Evolutionary conservation across 768 basidiomycete genomes (phyloP).

Genomic region (Russula abietina): DNA sequence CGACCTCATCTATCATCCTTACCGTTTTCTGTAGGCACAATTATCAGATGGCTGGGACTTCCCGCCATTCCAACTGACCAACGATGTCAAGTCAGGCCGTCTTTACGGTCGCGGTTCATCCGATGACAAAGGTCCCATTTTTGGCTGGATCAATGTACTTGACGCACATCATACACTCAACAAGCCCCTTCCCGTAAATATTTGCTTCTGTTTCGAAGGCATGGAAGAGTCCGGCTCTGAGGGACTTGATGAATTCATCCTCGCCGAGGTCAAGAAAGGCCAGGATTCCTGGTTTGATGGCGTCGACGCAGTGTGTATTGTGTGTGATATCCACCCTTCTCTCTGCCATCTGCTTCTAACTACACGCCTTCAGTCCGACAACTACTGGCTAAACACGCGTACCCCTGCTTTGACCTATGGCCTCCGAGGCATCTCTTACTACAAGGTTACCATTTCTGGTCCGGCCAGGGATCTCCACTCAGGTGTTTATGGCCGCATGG

Average conservation of each 20-base stretch:
- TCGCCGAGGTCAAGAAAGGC: constrained; percentile 61
- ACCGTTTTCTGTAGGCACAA: constrained; percentile 31
- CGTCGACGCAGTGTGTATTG: constrained; percentile 91
- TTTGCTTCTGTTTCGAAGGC: constrained; percentile 90
- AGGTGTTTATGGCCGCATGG: constrained; percentile 75
- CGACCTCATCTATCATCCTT: neutral
- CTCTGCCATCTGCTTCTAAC: neutral
- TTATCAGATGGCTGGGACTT: constrained; percentile 80
- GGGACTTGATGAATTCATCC: constrained; percentile 83
- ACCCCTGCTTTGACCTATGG: constrained; percentile 83
- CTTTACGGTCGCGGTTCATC: constrained; percentile 83
- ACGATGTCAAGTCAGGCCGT: constrained; percentile 46
- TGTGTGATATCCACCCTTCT: constrained; percentile 27
- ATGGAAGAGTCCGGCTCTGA: constrained; percentile 96
- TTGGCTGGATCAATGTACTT: constrained; percentile 87
- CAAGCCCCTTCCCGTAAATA: constrained; percentile 77
- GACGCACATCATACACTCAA: constrained; percentile 70
- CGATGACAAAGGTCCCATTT: constrained; percentile 87
- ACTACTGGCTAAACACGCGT: constrained; percentile 87
- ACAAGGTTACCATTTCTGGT: constrained; percentile 73
- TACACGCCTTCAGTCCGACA: constrained; percentile 59
- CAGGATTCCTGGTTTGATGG: constrained; percentile 72
- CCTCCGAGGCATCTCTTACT: constrained; percentile 83
- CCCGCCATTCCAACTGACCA: constrained; percentile 72
- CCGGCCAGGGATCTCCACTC: constrained; percentile 88